Base-by-base conservation (phyloP, 805 yeast species). In the Starmerella sp. region DNA sequence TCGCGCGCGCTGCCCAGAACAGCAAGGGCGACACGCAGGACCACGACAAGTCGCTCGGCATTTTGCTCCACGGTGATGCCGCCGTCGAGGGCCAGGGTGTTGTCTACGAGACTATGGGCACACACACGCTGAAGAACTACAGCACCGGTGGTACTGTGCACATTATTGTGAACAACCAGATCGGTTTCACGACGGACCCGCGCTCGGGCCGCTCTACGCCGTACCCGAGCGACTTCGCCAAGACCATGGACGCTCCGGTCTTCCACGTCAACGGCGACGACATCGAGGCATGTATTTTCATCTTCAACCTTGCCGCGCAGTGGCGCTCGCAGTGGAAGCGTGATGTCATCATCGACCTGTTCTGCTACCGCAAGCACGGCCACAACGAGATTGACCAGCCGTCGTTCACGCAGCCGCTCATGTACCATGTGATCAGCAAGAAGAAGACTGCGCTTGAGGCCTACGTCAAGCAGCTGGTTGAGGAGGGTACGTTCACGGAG, bases 361-460 rank as follows among this genome's bases (percentile, higher is more conserved):
- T 93, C 67, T 96, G 98, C 71, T 93, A 93, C 86, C 83, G 99
- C 76, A 91, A 90, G 73, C 81, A 93, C 71, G 99, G 99, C 71
- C 99, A 93, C 79, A 93, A 93, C 72, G 99, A 93, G 79, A 93
- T 97, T 62, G 99, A 93, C 75, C 99, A 93, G 77, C 99, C 99
- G 57, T 77, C 95, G 37, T 93, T 93, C 80, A 93, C 99, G 47
- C 99, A 93, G 75, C 99, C 99, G 51, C 75, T 89, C 67, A 93
- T 93, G 99, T 93, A 93, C 78, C 75, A 86, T 71, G 80, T 80
- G 75, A 86, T 93, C 69, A 89, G 91, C 54, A 78, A 86, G 71
- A 91, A 90, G 84, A 80, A 83, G 70, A 83, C 89, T 53, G 95
- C 90, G 49, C 78, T 93, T 65, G 95, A 90, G 65, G 79, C 82